Conservation (phyloP, 2,329 filamentous ascomycete genomes). For the Botryotinia narcissicola region DNA sequence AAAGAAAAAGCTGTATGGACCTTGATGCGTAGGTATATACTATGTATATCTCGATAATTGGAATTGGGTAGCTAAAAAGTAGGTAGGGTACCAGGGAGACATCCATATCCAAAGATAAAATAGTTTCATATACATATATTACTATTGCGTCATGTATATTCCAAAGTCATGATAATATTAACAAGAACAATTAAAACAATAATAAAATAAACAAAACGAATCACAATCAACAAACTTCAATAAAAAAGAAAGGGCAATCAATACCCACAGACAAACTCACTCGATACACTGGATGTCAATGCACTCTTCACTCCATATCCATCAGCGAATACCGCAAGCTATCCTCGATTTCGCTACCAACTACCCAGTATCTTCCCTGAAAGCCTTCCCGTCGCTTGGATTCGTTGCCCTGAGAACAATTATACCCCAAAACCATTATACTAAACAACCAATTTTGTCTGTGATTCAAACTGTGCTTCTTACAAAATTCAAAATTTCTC, state of each 20-base stretch:
- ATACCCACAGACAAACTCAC: background rate
- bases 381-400: constrained; percentile 1
- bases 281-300: background rate
- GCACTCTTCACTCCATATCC: background rate
- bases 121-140: background rate
- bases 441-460: background rate
- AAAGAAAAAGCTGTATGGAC: background rate
- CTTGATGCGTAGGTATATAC: background rate
- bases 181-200: too few relatives aligned
- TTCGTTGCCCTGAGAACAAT: constrained; percentile 16
- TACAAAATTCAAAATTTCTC: background rate
- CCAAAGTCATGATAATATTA: background rate
- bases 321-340: background rate
- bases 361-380: background rate
- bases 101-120: background rate
- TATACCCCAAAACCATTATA: background rate
- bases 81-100: too few relatives aligned
- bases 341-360: background rate
- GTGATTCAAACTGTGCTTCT: background rate
- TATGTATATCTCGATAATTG: too few relatives aligned
- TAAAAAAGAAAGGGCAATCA: background rate
- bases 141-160: background rate
- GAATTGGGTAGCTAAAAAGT: too few relatives aligned
- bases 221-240: background rate
- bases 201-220: too few relatives aligned